Conservation (phyloP, 2,329 filamentous ascomycete genomes). For the Lasiodiplodia gonubiensis region DNA sequence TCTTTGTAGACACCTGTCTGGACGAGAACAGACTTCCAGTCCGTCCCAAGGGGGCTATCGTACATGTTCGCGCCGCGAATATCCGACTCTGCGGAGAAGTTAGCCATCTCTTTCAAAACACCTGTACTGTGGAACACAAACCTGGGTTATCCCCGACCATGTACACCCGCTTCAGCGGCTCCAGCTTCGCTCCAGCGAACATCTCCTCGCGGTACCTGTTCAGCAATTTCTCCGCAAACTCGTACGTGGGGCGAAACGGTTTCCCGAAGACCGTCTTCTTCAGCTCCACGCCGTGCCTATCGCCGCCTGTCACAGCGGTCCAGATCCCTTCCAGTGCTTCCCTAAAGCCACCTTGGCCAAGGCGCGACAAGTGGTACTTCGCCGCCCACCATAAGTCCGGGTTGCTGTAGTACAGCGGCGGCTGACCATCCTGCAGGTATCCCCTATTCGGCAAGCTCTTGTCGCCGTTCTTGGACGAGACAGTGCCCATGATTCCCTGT, state of each 20-base stretch:
- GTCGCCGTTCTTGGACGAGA: constrained; percentile 74
- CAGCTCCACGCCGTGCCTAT: constrained; percentile 56
- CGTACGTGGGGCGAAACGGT: constrained; percentile 77
- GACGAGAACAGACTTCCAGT: constrained; percentile 79
- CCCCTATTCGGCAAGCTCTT: constrained; percentile 69
- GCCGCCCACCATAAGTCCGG: constrained; percentile 90
- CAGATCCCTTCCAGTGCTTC: constrained; percentile 82
- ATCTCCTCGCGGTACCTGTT: constrained; percentile 62
- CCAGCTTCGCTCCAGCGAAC: constrained; percentile 45
- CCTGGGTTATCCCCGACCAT: constrained; percentile 76
- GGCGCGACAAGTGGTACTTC: constrained; percentile 79
- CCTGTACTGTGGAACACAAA: not conserved
- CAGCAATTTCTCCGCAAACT: constrained; percentile 80
- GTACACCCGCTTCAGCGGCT: constrained; percentile 75
- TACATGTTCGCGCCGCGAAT: constrained; percentile 86
- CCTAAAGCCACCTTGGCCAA: constrained; percentile 91
- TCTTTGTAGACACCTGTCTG: constrained; percentile 77
- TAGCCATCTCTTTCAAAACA: not conserved
- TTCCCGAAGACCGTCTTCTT: constrained; percentile 79
- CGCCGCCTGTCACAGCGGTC: constrained; percentile 70
- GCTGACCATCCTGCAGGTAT: constrained; percentile 86
- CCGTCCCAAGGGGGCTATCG: constrained; percentile 67
- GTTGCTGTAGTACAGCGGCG: constrained; percentile 85
- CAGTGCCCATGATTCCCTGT: constrained; percentile 79
- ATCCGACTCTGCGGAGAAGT: constrained; percentile 67